Base-by-base conservation (phyloP, 164 flowering plant genomes). In the Cinnamomum chago region DNA sequence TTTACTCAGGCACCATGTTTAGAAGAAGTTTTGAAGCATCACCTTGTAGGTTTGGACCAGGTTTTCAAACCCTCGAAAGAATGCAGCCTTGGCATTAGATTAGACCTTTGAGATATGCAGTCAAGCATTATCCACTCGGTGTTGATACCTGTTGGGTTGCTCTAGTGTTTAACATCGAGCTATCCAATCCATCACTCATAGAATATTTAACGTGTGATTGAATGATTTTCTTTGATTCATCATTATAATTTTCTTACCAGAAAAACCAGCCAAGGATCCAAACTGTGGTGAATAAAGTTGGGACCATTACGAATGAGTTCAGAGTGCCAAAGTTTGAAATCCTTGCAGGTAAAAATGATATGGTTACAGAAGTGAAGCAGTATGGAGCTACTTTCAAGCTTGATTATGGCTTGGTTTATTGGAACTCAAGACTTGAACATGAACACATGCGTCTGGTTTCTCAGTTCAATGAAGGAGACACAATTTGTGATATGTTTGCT, bases 341-440 rank as follows among this genome's bases (percentile, higher is more conserved):
- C 78, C 77, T 96, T n/a, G 95, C 91, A 0, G 99, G 99, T 60
- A 84, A 79, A 69, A 79, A 81, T 75, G 87, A 91, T 75, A 88
- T 89, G 96, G 92, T 90, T 51, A 96, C 98, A 73, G 98, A 96
- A 82, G 93, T 96, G 68, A 96, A 90, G 87, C 98, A 96, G 85
- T 91, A 88, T 85, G 90, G 96, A 68, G 94, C 97, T 55, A 92
- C 87, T 66, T 96, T 96, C 84, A 96, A 91, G 88, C 97, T 96
- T 50, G 97, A 96, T 73, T 96, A 96, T 76, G 79, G 97, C 73
- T 82, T 89, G 82, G 98, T 96, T 25, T 96, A 96, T 77, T 96
- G 99, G 99, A 96, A 96, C 83, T 94, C 99, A 73, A 91, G 98
- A 81, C 79, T 96, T 82, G 99, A 96, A 76, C 97, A 90, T 79